phyloP scores from a whole-genome alignment of 2,329 filamentous ascomycete species.

The Ceratocystis variospora region DNA sequence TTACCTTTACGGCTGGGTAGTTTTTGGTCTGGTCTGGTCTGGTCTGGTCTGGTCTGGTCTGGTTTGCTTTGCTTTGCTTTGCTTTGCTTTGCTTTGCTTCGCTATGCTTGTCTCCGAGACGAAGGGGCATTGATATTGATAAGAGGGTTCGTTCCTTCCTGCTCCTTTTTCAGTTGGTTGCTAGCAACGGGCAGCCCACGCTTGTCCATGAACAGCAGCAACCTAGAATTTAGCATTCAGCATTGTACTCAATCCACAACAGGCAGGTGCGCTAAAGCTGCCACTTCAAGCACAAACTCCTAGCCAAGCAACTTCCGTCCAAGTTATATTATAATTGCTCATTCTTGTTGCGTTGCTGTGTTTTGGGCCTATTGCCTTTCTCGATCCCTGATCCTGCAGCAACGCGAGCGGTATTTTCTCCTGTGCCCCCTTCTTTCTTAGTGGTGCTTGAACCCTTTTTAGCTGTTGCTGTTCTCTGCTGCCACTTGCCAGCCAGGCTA shows the following conservation, averaged over 20 bases:
- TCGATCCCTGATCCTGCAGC: slow-evolving; percentile 13
- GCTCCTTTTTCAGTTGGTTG: neutral
- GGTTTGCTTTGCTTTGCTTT: too few species aligned
- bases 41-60: too few species aligned
- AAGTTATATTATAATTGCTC: too few species aligned
- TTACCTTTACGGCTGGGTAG: too few species aligned
- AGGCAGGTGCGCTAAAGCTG: neutral
- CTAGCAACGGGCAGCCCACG: neutral
- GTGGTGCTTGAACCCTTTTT: slow-evolving; percentile 8
- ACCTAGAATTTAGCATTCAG: too few species aligned
- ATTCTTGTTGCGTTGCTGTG: neutral
- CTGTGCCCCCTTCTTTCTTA: slow-evolving; percentile 11
- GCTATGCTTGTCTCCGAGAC: neutral
- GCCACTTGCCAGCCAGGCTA: neutral
- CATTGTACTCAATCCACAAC: too few species aligned
- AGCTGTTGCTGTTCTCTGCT: neutral
- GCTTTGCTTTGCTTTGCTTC: too few species aligned
- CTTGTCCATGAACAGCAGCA: neutral
- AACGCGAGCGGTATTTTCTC: neutral
- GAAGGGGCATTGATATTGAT: slow-evolving; percentile 4
- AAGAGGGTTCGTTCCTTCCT: slow-evolving; percentile 10
- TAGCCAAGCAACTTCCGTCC: neutral
- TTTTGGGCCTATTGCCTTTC: neutral
- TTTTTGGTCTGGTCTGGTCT: too few species aligned
- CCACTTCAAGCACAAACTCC: neutral